Conservation (phyloP, 257 asterid genomes). For the Penstemon barbatus region DNA sequence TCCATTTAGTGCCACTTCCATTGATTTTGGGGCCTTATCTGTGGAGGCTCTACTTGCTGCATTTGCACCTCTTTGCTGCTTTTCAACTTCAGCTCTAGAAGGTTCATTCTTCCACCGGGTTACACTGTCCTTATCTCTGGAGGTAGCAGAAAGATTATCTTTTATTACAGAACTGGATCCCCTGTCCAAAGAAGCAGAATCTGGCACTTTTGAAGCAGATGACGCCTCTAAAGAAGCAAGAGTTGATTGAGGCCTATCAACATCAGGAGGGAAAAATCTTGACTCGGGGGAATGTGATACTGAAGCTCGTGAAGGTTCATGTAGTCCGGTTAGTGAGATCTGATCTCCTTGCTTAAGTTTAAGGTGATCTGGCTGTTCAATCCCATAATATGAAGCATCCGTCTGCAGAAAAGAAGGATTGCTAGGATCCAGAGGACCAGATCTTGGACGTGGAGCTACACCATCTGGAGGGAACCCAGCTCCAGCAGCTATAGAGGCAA, state of each 20-base stretch:
- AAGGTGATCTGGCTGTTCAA: constrained; percentile 62
- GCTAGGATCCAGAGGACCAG: constrained; percentile 70
- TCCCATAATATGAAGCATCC: constrained; percentile 60
- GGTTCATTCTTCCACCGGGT: constrained; percentile 62
- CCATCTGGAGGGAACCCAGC: constrained; percentile 73
- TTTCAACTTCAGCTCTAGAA: constrained; percentile 60
- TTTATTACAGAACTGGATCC: constrained; percentile 35
- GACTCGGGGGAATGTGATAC: constrained; percentile 71
- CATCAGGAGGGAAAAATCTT: constrained; percentile 50
- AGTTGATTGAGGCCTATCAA: constrained; percentile 49
- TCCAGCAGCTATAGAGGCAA: constrained; percentile 73
- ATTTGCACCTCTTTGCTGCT: constrained; percentile 65
- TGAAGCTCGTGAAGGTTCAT: constrained; percentile 68
- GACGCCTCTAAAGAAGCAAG: constrained; percentile 38
- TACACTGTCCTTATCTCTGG: constrained; percentile 40
- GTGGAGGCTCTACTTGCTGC: constrained; percentile 55
- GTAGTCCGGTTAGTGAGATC: constrained; percentile 47
- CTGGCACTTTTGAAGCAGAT: constrained; percentile 39
- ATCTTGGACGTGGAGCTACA: constrained; percentile 63
- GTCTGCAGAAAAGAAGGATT: constrained; percentile 55
- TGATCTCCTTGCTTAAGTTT: constrained; percentile 75
- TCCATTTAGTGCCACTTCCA: constrained; percentile 63
- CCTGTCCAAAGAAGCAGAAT: constrained; percentile 38
- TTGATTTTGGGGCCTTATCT: constrained; percentile 63
- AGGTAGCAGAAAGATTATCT: constrained; percentile 29